These are phyloP conservation scores for Verticillium longisporum DNA, from an alignment of 2,329 filamentous ascomycete genomes.

Conservation along the genomic window DNA sequence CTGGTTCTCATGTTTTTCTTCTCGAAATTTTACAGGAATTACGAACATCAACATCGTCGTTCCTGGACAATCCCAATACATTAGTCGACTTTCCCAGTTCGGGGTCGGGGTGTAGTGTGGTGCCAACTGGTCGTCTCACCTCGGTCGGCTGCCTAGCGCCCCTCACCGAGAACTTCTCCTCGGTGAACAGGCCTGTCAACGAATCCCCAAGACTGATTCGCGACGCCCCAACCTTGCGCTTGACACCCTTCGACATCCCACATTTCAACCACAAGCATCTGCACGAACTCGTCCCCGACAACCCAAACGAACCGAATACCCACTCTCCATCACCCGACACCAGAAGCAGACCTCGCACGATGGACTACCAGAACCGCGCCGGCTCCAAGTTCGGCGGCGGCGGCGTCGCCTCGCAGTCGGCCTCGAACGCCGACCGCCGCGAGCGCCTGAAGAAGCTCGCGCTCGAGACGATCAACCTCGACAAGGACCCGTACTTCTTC, in stretches of 20 bases:
- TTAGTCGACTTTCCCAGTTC: not conserved
- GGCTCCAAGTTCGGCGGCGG: slow-evolving; percentile 98
- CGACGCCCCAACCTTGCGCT: not conserved
- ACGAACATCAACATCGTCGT: too few relatives aligned
- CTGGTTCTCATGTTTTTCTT: too few relatives aligned
- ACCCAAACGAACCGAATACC: not conserved
- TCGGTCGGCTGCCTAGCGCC: not conserved
- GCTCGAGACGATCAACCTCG: slow-evolving; percentile 96
- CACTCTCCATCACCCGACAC: not conserved
- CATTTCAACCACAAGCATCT: not conserved
- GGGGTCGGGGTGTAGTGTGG: not conserved
- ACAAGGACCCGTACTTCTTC: slow-evolving; percentile 99
- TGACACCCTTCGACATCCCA: not conserved
- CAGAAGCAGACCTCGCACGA: slow-evolving; percentile 19
- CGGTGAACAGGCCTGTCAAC: not conserved
- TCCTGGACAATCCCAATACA: too few relatives aligned
- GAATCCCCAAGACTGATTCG: not conserved
- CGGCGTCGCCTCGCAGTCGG: slow-evolving; percentile 87
- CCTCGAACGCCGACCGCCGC: slow-evolving; percentile 93
- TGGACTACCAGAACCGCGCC: slow-evolving; percentile 83
- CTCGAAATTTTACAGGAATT: too few relatives aligned
- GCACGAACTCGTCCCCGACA: not conserved
- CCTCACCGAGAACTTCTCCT: not conserved
- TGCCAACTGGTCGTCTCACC: not conserved
- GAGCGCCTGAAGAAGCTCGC: slow-evolving; percentile 97